phyloP scores from a whole-genome alignment of 768 basidiomycete genomes.

The Favolaschia claudopus region DNA sequence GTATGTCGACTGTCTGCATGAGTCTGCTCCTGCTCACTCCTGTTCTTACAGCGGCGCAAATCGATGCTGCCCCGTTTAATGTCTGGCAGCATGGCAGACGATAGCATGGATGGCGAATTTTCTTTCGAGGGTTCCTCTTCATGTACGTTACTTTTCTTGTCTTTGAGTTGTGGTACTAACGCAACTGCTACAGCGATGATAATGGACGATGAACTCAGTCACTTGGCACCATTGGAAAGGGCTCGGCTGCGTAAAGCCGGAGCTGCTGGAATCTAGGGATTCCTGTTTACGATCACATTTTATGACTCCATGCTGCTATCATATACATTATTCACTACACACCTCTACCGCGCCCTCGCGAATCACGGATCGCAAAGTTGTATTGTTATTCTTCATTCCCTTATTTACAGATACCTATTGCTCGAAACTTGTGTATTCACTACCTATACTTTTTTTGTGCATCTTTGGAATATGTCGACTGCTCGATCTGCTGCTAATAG shows the following conservation, averaged over 20 bases:
- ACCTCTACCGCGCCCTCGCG: no score
- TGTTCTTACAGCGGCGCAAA: conserved; percentile 64
- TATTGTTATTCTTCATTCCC: no score
- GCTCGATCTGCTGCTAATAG: no score
- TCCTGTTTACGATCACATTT: conserved; percentile 11
- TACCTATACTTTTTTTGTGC: no score
- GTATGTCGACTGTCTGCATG: conserved; percentile 42
- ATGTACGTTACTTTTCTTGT: conserved; percentile 41
- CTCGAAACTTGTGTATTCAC: no score
- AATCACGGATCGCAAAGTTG: no score
- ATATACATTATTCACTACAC: no score
- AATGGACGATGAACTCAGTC: conserved; percentile 62
- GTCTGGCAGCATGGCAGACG: conserved; percentile 40
- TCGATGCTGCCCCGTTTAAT: conserved; percentile 76
- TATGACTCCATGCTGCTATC: conserved; percentile 9
- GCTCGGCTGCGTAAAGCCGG: conserved; percentile 58
- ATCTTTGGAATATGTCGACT: no score
- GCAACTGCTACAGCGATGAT: conserved; percentile 43
- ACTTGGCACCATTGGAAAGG: conserved; percentile 73
- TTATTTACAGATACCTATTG: no score
- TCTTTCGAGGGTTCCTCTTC: conserved; percentile 55
- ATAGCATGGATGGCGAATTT: conserved; percentile 43
- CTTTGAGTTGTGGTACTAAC: conserved; percentile 22
- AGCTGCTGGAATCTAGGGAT: conserved; percentile 1
- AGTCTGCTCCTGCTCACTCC: not conserved